Evolutionary conservation across 768 basidiomycete genomes (phyloP).

Genomic region (Lactarius trivialis): DNA sequence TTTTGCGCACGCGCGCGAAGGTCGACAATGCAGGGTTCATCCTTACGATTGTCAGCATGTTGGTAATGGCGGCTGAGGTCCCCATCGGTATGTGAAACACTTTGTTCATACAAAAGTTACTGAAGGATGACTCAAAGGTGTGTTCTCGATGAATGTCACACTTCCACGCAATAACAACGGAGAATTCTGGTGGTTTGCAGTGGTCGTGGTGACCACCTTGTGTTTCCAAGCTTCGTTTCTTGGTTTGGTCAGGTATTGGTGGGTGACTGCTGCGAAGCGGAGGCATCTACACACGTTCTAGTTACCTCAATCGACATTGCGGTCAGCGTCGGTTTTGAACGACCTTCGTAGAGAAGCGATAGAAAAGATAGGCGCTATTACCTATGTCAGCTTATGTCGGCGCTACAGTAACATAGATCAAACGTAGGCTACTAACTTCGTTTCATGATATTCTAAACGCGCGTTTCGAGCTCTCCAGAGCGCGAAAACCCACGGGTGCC

Average conservation of each 20-base stretch:
- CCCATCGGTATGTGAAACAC: constrained; percentile 41
- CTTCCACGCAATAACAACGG: constrained; percentile 50
- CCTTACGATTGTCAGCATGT: constrained; percentile 59
- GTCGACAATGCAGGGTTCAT: constrained; percentile 61
- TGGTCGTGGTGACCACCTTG: constrained; percentile 43
- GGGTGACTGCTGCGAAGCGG: constrained; percentile 49
- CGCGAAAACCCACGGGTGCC: no score
- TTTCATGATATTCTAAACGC: no score
- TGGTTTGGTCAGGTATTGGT: constrained; percentile 54
- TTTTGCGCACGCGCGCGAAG: constrained; percentile 51
- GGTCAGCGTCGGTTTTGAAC: neutral
- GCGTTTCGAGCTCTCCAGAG: no score
- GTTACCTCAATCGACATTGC: neutral
- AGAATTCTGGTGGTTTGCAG: constrained; percentile 48
- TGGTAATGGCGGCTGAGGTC: constrained; percentile 57
- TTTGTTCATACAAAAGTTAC: neutral
- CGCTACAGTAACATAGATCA: neutral
- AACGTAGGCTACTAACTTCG: no score
- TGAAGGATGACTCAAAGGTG: constrained; percentile 36
- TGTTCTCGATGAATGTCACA: constrained; percentile 59
- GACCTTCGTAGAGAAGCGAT: neutral
- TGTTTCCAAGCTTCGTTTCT: constrained; percentile 41
- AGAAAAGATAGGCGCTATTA: neutral
- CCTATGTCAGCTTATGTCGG: neutral
- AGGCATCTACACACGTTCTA: constrained; percentile 21